Conservation (phyloP, 2,329 filamentous ascomycete species). For the Colletotrichum salicis region DNA sequence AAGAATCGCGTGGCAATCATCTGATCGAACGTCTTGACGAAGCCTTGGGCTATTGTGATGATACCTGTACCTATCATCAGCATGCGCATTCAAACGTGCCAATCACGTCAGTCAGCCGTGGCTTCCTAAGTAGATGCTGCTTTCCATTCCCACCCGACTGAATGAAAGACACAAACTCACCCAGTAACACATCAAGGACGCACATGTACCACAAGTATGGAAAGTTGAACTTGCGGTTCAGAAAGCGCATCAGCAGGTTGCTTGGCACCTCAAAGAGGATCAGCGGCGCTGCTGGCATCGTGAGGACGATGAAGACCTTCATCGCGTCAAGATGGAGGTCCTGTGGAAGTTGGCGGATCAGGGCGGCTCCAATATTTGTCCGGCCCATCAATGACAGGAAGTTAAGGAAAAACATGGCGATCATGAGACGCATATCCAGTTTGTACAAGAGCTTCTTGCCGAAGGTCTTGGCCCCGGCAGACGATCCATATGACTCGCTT, state of each 20-base stretch:
- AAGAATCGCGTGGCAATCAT: conserved; percentile 38
- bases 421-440: conserved; percentile 39
- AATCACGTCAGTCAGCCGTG: too few relatives aligned
- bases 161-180: conserved; percentile 13
- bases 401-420: conserved; percentile 43
- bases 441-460: conserved; percentile 42
- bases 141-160: background rate
- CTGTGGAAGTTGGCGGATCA: conserved; percentile 40
- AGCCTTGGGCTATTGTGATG: conserved; percentile 41
- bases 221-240: conserved; percentile 32
- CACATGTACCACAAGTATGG: conserved; percentile 38
- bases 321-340: conserved; percentile 39
- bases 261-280: conserved; percentile 39
- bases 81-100: background rate
- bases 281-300: conserved; percentile 34
- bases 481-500: background rate
- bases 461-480: background rate
- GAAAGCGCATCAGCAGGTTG: conserved; percentile 37
- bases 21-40: conserved; percentile 38
- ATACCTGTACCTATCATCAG: conserved; percentile 31
- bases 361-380: conserved; percentile 41
- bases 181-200: conserved; percentile 34
- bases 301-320: conserved; percentile 38
- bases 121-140: background rate
- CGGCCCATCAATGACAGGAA: conserved; percentile 42